A percentile compares a stretch with the other conserved stretches of the same genome.
phyloP scores from a whole-genome alignment of 78 protist species.

The Speleostelium caveatum region DNA sequence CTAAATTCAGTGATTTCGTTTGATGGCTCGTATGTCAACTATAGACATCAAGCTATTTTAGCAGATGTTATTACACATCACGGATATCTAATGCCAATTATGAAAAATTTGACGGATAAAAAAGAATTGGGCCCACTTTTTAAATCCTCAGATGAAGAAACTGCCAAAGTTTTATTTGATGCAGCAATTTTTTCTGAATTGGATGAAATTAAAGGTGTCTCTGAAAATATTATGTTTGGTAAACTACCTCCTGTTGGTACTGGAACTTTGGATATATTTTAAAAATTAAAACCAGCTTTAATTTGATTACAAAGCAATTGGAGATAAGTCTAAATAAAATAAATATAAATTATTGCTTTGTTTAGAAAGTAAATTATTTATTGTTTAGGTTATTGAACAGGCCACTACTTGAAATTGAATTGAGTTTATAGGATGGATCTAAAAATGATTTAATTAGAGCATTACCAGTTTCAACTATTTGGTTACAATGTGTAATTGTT shows the following conservation, averaged over 20 bases:
- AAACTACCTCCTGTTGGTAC: conserved; percentile 96
- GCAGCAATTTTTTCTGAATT: conserved; percentile 89
- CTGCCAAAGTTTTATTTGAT: conserved; percentile 98
- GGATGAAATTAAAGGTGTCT: conserved; percentile 94
- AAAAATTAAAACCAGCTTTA: too few relatives aligned
- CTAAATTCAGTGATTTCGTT: conserved; percentile 88
- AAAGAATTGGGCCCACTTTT: conserved; percentile 95
- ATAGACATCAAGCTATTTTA: conserved; percentile 95
- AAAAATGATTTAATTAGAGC: too few relatives aligned
- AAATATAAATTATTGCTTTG: too few relatives aligned
- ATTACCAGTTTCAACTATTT: too few relatives aligned
- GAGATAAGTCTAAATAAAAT: too few relatives aligned
- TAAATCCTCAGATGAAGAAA: conserved; percentile 98
- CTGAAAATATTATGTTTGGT: conserved; percentile 99
- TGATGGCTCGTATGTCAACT: conserved; percentile 96
- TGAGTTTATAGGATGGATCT: too few relatives aligned
- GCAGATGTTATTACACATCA: conserved; percentile 97
- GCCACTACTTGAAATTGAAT: too few relatives aligned
- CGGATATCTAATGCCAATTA: conserved; percentile 98
- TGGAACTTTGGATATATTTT: too few relatives aligned
- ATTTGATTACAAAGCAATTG: too few relatives aligned
- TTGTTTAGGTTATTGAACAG: too few relatives aligned
- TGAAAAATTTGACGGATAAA: conserved; percentile 97
- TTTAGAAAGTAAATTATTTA: too few relatives aligned
- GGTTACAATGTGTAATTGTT: background rate